Evolutionary conservation across 352 stramenopile genomes (phyloP).

Genomic region (Achlya hypogyna): DNA sequence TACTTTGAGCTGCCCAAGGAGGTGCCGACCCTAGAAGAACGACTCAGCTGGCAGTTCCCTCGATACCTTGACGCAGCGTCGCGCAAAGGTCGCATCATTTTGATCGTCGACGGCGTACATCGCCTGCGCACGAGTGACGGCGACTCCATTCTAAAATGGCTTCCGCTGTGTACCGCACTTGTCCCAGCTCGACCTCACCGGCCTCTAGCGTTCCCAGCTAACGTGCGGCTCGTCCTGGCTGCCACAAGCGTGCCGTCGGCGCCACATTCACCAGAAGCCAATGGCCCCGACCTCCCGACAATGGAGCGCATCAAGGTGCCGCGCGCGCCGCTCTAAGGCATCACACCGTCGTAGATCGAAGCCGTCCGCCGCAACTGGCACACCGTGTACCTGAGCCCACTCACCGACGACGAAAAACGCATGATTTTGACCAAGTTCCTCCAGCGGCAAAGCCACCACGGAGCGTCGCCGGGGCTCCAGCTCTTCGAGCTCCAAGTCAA

Average conservation of each 20-base stretch:
- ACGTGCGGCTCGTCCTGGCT: constrained; percentile 81
- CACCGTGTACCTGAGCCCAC: constrained; percentile 42
- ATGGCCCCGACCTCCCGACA: constrained; percentile 47
- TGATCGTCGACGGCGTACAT: constrained; percentile 87
- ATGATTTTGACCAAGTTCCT: constrained; percentile 57
- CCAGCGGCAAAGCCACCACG: constrained; percentile 9
- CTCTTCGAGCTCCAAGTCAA: constrained; percentile 75
- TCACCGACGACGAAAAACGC: constrained; percentile 53
- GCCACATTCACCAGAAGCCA: background rate
- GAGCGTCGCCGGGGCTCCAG: constrained; percentile 26
- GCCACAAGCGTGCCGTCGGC: constrained; percentile 27
- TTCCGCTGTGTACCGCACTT: constrained; percentile 49
- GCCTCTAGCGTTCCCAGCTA: constrained; percentile 55
- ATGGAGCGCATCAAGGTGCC: constrained; percentile 70
- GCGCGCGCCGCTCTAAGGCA: background rate
- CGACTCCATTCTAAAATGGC: constrained; percentile 86
- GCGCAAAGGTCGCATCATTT: constrained; percentile 83
- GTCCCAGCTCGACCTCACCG: background rate
- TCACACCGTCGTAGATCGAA: constrained; percentile 36
- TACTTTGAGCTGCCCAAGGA: constrained; percentile 87
- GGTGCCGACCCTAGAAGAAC: constrained; percentile 75
- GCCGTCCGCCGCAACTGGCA: constrained; percentile 69
- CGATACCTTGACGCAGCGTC: constrained; percentile 82
- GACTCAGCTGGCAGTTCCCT: constrained; percentile 86
- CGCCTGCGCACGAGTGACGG: constrained; percentile 75